Evolutionary conservation across 1,284 basidiomycete genomes (phyloP), one percentile per base, ranked within the genome.

Genomic region (Papiliotrema nemorosa): DNA sequence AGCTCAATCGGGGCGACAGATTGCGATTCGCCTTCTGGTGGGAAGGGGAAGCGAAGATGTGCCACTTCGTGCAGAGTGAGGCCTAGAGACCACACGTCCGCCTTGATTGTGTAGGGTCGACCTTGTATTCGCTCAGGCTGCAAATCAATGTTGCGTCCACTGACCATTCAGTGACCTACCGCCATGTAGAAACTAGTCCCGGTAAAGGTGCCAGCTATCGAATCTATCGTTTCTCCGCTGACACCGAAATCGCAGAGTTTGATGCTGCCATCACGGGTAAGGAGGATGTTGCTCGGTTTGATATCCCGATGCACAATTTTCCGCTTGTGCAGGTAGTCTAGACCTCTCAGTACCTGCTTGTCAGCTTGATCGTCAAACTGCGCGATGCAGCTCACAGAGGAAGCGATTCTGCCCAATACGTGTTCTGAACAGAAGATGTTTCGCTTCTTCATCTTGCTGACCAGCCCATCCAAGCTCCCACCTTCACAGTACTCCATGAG

Each of bases 131-230:
- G 84, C 73, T 97, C 94, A 39, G 94, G 94, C 87, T 93, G 64
- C 29, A 55, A 35, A 21, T 24, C n/a, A 47, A 29, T 49, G 45
- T 51, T 51, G 47, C 37, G 49, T 44, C 50, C 9, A 47, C 52
- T 50, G 50, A 24, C 44, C 51, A 14, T 5, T 13, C 6, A 35
- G 45, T 22, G 20, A 82, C 90, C 73, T 64, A 93, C 90, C 55
- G 92, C 91, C 90, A 97, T 97, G 77, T 97, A 98, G 67, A 89
- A 90, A 64, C 88, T 90, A 2, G 94, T 97, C 2, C 94, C 94
- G 0, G 92, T 97, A 63, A 97, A 98, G 0, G 94, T 98, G 20
- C 87, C 89, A 0, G 94, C 94, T 49, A 88, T 76, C 22, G 90
- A 94, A 67, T 88, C 84, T 60, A 97, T 83, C 40, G 98, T 81